Evolutionary conservation across 768 basidiomycete genomes (phyloP), one percentile per base, ranked within the genome.

Genomic region (Mycena venus): DNA sequence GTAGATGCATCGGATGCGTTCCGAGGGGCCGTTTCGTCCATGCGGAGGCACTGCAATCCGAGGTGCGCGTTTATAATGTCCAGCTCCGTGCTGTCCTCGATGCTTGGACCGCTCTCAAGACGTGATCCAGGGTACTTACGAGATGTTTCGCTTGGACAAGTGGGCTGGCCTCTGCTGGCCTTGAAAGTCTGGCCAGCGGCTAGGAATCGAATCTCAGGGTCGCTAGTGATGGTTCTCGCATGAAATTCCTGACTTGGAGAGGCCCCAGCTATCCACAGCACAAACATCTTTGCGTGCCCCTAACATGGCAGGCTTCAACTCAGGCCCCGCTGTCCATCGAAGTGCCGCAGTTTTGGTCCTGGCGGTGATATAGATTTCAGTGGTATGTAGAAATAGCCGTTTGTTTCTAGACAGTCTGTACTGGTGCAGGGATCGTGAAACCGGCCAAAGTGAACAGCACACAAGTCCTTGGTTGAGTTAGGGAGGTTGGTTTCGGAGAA

Each of bases 311-410:
- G 31, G 55, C 31, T 34, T 34, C 29, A n/a, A 53, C 23, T 58
- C 66, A 60, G 68, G 68, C 40, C 47, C 55, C 14, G 23, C 34
- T 66, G 65, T 44, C 56, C 21, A 55, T 58, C 65, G 51, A 68
- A 49, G 32, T 42, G 53, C 66, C 68, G 68, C 44, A 32, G 23
- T 34, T 60, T 23, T 49, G 51, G 60, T 56, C 21, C 32, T 63
- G 51, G 38, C 61, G 38, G 51, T 63, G 60, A 70, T 70, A 53
- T 21, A 31, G 68, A 69, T 49, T 60, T 25, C 2, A 47, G 9
- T 6, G 10, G 25, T 38, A 49, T 60, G 44, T 31, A 53, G 42
- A 31, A 27, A 2, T 29, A 32, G 34, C 23, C 23, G 34, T 53
- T 53, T 25, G 40, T 68, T 58, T 70, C 47, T 25, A 17, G 29